These are phyloP conservation scores for Crithidia expoeki DNA, from an alignment of 208 protist genomes.

Conservation along the genomic window DNA sequence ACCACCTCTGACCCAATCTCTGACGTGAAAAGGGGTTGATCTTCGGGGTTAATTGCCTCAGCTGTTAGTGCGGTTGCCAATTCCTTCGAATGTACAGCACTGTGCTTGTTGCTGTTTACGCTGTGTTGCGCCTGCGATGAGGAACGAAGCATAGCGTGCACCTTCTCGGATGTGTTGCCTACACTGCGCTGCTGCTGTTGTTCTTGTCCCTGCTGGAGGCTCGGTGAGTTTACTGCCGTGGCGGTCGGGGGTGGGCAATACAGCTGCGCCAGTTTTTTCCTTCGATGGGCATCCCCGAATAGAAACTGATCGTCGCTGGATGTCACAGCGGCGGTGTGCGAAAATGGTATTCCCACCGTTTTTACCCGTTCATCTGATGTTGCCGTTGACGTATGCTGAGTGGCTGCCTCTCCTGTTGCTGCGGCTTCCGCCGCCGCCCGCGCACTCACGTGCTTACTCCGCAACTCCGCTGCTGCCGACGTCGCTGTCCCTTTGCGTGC, in stretches of 20 bases:
- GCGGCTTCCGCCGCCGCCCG: not conserved
- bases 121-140: no score
- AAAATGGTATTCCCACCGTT: not conserved
- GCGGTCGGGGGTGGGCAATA: conserved; percentile 6
- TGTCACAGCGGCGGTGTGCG: not conserved
- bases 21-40: no score
- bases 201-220: not conserved
- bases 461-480: conserved; percentile 30
- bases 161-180: not conserved
- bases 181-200: conserved; percentile 8
- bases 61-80: no score
- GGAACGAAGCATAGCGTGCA: no score
- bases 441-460: conserved; percentile 1
- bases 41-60: no score
- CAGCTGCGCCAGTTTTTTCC: conserved; percentile 19
- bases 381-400: not conserved
- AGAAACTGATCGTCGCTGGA: conserved; percentile 8
- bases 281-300: conserved; percentile 18
- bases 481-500: conserved; percentile 26
- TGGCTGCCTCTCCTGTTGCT: not conserved
- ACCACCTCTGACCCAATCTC: not conserved
- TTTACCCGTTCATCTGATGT: not conserved
- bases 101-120: no score
- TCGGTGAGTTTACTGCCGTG: not conserved
- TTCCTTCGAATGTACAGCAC: no score